phyloP scores from a whole-genome alignment of 352 stramenopile genomes.

The Pythium sukuiense region DNA sequence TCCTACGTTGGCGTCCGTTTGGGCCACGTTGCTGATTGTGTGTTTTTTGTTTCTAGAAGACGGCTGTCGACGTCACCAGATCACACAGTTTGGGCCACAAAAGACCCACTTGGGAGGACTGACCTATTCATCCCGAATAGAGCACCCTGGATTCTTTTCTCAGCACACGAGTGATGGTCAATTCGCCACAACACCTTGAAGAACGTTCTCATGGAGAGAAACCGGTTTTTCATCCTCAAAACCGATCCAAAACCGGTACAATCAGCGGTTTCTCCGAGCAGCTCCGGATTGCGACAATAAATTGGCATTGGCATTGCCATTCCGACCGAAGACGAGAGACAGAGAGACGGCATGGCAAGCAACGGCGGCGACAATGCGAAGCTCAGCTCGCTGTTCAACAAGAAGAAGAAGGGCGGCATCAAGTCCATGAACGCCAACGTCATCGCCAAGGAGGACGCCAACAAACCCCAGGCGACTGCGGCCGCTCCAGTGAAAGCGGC shows the following conservation, averaged over 20 bases:
- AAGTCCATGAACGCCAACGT: slow-evolving; percentile 83
- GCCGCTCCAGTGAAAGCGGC: slow-evolving; percentile 24
- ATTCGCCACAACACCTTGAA: slow-evolving; percentile 27
- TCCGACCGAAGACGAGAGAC: slow-evolving; percentile 3
- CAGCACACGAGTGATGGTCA: slow-evolving; percentile 21
- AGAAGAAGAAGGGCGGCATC: slow-evolving; percentile 76
- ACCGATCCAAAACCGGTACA: slow-evolving; percentile 24
- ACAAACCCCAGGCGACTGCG: slow-evolving; percentile 20
- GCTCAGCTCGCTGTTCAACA: slow-evolving; percentile 79
- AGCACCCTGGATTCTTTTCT: slow-evolving; percentile 17
- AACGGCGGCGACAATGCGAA: slow-evolving; percentile 52
- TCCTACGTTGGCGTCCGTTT: neutral
- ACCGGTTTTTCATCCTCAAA: slow-evolving; percentile 20
- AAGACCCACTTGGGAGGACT: neutral
- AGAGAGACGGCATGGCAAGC: slow-evolving; percentile 10
- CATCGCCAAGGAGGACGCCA: slow-evolving; percentile 64
- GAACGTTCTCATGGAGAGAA: slow-evolving; percentile 29
- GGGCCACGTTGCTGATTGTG: neutral
- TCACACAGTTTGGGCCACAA: neutral
- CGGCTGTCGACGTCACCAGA: neutral
- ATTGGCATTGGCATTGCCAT: too few species aligned
- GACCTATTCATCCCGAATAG: slow-evolving; percentile 14
- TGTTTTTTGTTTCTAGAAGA: neutral
- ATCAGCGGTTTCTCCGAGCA: neutral
- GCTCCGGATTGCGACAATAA: too few species aligned